These are phyloP conservation scores for Leccinum uliginosum DNA, from an alignment of 768 basidiomycete species.

Conservation along the genomic window DNA sequence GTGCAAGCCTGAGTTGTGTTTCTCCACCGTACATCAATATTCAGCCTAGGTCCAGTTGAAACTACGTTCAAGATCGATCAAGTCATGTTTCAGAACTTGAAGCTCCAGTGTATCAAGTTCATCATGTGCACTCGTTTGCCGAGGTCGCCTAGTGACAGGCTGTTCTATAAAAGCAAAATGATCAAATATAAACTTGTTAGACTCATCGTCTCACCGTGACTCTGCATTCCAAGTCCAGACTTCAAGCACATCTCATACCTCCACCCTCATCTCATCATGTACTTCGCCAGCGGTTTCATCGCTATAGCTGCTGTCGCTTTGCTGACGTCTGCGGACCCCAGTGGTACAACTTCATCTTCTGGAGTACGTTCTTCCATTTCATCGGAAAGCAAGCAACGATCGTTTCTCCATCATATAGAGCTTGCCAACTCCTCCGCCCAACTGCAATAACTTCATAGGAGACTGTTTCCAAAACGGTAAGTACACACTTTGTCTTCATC, in stretches of 20 bases:
- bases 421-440: not conserved
- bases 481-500: not conserved
- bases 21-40: too few relatives aligned
- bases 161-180: not conserved
- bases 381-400: not conserved
- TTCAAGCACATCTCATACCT: not conserved
- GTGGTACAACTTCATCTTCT: not conserved
- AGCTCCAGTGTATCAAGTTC: too few relatives aligned
- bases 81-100: too few relatives aligned
- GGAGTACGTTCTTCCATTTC: not conserved
- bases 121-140: too few relatives aligned
- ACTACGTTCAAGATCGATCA: too few relatives aligned
- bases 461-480: not conserved
- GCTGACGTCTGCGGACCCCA: not conserved
- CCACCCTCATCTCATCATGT: not conserved
- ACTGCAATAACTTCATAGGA: not conserved
- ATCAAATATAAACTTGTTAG: not conserved
- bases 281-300: not conserved
- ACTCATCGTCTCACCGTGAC: too few relatives aligned
- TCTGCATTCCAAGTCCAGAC: not conserved
- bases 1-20: too few relatives aligned
- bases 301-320: not conserved
- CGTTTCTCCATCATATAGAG: not conserved
- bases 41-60: too few relatives aligned
- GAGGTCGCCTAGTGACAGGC: too few relatives aligned